Base-by-base conservation (phyloP, 805 yeast species). In the Soucietia sequanensis region DNA sequence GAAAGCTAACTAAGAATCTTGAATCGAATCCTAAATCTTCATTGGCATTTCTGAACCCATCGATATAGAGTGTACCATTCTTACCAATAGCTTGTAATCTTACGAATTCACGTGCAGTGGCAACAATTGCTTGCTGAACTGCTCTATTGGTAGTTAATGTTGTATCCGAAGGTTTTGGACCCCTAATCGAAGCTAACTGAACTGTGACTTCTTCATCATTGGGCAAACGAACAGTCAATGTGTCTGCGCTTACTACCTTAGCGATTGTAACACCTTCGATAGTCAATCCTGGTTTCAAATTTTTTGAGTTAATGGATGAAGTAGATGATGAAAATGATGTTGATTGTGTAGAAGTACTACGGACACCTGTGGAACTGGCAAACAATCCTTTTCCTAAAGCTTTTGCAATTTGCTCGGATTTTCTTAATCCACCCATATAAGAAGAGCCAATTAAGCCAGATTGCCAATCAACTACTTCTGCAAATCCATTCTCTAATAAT, bases 401-500 rank as follows among this genome's bases (percentile, higher is more conserved):
- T 47, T 72, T 79, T 11, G 91, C 93, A 1, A 67, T 52, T 41
- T 70, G 75, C 55, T 85, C 95, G 18, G 81, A 77, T 39, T 68
- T 72, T 51, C 95, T 75, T 35, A 84, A 69, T 23, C 55, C 52
- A 2, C 72, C 46, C 89, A 87, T 84, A 16, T 67, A 65, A 28
- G 69, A 60, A 8, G 88, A 63, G 4, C 95, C 95, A 38, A 87
- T 64, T 27, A 78, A 48, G 10, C 74, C 52, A 1, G 88, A 76
- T 54, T 88, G 95, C 88, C 91, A 81, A 55, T 87, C 95, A 17
- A 80, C 75, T 31, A 86, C 78, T 44, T 78, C 80, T 9, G 83
- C 95, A 20, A 81, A 68, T 8, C 96, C 96, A 36, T 68, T 70
- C 37, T 73, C 77, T 39, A 87, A 68, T 37, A 87, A 62, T 43